These are phyloP conservation scores for Pseudocercospora fijiensis DNA, from an alignment of 2,329 filamentous ascomycete species.

Conservation along the genomic window DNA sequence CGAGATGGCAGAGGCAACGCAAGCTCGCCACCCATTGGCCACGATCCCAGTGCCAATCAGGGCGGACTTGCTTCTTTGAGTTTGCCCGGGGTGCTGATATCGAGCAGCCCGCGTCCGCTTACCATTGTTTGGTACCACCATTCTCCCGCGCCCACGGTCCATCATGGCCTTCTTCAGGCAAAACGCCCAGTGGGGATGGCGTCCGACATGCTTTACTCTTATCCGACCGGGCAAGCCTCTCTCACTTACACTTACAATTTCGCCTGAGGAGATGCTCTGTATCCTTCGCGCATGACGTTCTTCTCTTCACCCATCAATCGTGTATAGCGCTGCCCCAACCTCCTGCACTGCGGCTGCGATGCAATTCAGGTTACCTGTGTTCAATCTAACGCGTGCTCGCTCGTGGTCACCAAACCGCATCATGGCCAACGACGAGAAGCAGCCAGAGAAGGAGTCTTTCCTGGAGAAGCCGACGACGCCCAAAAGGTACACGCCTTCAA, in stretches of 20 bases:
- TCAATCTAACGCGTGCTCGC: conserved; percentile 17
- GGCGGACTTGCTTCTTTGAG: conserved; percentile 4
- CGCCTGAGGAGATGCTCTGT: conserved; percentile 11
- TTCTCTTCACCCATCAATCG: background rate
- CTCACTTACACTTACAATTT: conserved; percentile 9
- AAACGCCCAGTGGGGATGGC: conserved; percentile 15
- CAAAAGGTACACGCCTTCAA: conserved; percentile 23
- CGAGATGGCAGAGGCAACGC: conserved; percentile 1
- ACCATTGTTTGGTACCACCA: background rate
- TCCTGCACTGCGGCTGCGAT: background rate
- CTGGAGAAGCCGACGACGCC: conserved; percentile 12
- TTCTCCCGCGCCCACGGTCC: background rate
- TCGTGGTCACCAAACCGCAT: conserved; percentile 17
- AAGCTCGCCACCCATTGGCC: conserved; percentile 13
- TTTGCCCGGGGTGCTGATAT: conserved; percentile 7
- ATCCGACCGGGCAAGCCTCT: conserved; percentile 16
- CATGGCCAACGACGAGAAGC: conserved; percentile 15
- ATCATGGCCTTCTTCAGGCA: conserved; percentile 12
- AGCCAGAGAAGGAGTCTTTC: conserved; percentile 13
- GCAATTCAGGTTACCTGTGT: conserved; percentile 15
- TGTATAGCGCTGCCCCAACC: background rate
- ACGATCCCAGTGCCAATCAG: conserved; percentile 12
- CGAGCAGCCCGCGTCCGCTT: background rate
- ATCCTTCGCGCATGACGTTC: conserved; percentile 11
- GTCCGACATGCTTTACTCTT: conserved; percentile 20